Conservation (phyloP, 257 asterid species). For the Scutellaria barbata region DNA sequence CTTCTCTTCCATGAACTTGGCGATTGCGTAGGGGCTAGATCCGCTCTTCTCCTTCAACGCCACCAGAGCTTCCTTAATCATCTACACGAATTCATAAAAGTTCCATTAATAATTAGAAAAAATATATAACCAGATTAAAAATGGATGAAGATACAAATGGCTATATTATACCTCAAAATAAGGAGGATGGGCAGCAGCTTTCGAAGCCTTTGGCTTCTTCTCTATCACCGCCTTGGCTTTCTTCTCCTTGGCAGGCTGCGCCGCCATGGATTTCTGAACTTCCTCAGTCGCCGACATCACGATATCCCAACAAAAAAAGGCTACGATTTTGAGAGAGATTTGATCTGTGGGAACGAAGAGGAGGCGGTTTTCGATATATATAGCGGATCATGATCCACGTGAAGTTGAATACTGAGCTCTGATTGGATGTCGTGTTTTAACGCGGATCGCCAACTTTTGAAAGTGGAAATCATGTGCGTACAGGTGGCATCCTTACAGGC, state of each 20-base stretch:
- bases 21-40: constrained; percentile 76
- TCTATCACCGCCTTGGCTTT: constrained; percentile 53
- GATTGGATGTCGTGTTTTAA: constrained; percentile 43
- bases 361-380: constrained; percentile 37
- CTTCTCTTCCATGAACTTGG: constrained; percentile 73
- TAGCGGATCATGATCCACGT: constrained; percentile 39
- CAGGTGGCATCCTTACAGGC: constrained; percentile 38
- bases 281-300: constrained; percentile 49
- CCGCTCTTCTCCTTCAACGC: constrained; percentile 66
- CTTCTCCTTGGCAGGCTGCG: constrained; percentile 55
- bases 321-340: not conserved
- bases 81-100: constrained; percentile 40
- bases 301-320: constrained; percentile 21
- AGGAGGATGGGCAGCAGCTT: constrained; percentile 69
- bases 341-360: not conserved
- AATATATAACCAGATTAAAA: not conserved
- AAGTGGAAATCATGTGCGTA: constrained; percentile 4
- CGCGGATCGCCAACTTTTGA: constrained; percentile 38
- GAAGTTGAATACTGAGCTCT: constrained; percentile 12
- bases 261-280: constrained; percentile 43
- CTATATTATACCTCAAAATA: constrained; percentile 57
- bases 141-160: not conserved
- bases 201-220: constrained; percentile 53
- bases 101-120: not conserved
- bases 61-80: constrained; percentile 72